Conservation (phyloP, 2,329 filamentous ascomycete genomes). For the Colletotrichum sp. region DNA sequence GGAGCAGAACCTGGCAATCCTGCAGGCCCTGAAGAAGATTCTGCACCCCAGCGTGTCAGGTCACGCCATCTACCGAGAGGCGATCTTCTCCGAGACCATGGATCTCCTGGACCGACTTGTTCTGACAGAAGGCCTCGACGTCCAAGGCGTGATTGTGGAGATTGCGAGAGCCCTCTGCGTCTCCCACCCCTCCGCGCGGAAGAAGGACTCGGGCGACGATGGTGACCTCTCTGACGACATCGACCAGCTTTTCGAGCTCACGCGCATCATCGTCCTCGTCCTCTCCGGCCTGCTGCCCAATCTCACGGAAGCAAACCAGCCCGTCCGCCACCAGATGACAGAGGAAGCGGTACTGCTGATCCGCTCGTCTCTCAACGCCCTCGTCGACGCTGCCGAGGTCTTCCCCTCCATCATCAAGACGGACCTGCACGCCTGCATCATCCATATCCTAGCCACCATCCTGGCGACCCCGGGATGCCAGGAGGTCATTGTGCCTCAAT, state of each 20-base stretch:
- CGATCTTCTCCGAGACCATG: conserved; percentile 96
- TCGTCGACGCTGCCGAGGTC: conserved; percentile 93
- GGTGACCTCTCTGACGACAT: conserved; percentile 93
- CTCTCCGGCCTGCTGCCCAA: conserved; percentile 88
- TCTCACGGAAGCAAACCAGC: conserved; percentile 68
- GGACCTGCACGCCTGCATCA: conserved; percentile 92
- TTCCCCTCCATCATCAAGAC: conserved; percentile 97
- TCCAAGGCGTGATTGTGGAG: conserved; percentile 91
- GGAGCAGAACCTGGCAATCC: conserved; percentile 84
- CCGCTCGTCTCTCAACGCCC: conserved; percentile 79
- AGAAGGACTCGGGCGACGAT: conserved; percentile 68
- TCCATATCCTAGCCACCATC: conserved; percentile 95
- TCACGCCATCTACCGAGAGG: conserved; percentile 94
- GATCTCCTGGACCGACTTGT: conserved; percentile 92
- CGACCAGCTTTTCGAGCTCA: conserved; percentile 96
- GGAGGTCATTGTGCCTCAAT: conserved; percentile 84
- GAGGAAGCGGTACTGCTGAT: conserved; percentile 87
- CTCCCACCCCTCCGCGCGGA: conserved; percentile 86
- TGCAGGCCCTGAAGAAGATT: conserved; percentile 93
- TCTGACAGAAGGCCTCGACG: conserved; percentile 85
- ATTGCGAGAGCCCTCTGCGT: conserved; percentile 91
- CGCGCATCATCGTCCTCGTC: conserved; percentile 93
- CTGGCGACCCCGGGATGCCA: conserved; percentile 88
- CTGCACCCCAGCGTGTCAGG: conserved; percentile 92
- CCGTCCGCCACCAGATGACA: conserved; percentile 77